phyloP scores from a whole-genome alignment of 768 basidiomycete species.

The Serendipita sp. region DNA sequence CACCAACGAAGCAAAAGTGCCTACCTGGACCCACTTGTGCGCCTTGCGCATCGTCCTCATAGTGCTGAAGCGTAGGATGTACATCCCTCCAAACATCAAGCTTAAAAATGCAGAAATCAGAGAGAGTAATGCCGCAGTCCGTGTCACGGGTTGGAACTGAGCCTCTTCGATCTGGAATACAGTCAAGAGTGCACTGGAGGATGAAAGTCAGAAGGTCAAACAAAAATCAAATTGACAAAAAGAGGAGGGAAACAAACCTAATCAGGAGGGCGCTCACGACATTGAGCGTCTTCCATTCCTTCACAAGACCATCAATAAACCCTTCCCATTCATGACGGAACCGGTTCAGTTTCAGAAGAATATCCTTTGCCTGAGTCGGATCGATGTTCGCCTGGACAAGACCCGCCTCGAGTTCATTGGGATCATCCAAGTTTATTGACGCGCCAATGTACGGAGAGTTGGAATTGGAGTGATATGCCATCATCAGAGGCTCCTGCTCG shows the following conservation, averaged over 20 bases:
- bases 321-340: conserved; percentile 56
- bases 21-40: conserved; percentile 55
- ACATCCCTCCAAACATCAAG: conserved; percentile 56
- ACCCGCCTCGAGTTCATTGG: conserved; percentile 17
- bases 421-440: conserved; percentile 11
- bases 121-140: conserved; percentile 48
- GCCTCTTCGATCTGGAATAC: conserved; percentile 44
- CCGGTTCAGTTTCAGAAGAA: conserved; percentile 27
- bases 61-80: conserved; percentile 52
- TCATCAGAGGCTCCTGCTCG: too few species aligned
- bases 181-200: conserved; percentile 49
- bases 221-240: background rate
- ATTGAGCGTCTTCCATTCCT: conserved; percentile 20
- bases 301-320: conserved; percentile 41
- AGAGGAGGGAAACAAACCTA: conserved; percentile 24
- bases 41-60: conserved; percentile 63
- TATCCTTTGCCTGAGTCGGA: conserved; percentile 19
- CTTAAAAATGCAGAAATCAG: conserved; percentile 55
- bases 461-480: too few species aligned
- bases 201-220: background rate
- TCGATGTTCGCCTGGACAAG: conserved; percentile 18
- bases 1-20: background rate
- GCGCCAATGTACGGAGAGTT: too few species aligned
- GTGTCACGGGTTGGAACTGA: conserved; percentile 42
- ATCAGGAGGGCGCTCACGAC: conserved; percentile 42